Evolutionary conservation across 257 asterid species (phyloP).

Genomic region (Cynanchum wilfordii): DNA sequence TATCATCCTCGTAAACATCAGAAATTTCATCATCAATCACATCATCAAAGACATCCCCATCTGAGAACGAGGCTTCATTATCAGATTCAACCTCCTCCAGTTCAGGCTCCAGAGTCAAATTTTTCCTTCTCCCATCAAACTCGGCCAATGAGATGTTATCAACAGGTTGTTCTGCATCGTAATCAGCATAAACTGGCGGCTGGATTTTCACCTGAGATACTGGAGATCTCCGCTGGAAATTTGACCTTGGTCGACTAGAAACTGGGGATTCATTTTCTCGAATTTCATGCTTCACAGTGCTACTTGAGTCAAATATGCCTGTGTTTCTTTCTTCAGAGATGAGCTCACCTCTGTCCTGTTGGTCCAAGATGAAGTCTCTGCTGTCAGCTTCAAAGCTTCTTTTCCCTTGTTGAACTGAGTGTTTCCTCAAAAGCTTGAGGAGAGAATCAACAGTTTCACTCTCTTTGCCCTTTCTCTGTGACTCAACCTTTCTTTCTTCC

Average conservation of each 20-base stretch:
- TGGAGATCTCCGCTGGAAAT: slow-evolving; percentile 72
- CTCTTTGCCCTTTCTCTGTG: slow-evolving; percentile 63
- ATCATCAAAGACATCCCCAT: slow-evolving; percentile 33
- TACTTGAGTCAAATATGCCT: slow-evolving; percentile 24
- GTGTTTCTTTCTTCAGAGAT: slow-evolving; percentile 34
- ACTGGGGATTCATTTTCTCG: slow-evolving; percentile 38
- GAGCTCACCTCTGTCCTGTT: slow-evolving; percentile 32
- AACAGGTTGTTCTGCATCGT: slow-evolving; percentile 13
- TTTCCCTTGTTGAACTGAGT: slow-evolving; percentile 78
- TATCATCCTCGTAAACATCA: slow-evolving; percentile 19
- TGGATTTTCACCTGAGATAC: slow-evolving; percentile 55
- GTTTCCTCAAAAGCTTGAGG: slow-evolving; percentile 85
- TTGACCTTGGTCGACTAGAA: slow-evolving; percentile 66
- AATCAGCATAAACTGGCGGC: slow-evolving; percentile 41
- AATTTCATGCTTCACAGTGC: slow-evolving; percentile 29
- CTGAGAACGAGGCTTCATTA: slow-evolving; percentile 29
- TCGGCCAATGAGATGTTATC: slow-evolving; percentile 21
- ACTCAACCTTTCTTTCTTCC: slow-evolving; percentile 64
- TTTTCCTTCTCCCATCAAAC: slow-evolving; percentile 20
- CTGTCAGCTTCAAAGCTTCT: slow-evolving; percentile 30
- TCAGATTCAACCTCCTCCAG: slow-evolving; percentile 41
- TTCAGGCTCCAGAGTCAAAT: slow-evolving; percentile 17
- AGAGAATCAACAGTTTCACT: slow-evolving; percentile 93
- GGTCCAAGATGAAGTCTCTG: slow-evolving; percentile 56
- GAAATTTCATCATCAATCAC: slow-evolving; percentile 24